Conservation (phyloP, 805 yeast species). For the Wickerhamiella lipophila region DNA sequence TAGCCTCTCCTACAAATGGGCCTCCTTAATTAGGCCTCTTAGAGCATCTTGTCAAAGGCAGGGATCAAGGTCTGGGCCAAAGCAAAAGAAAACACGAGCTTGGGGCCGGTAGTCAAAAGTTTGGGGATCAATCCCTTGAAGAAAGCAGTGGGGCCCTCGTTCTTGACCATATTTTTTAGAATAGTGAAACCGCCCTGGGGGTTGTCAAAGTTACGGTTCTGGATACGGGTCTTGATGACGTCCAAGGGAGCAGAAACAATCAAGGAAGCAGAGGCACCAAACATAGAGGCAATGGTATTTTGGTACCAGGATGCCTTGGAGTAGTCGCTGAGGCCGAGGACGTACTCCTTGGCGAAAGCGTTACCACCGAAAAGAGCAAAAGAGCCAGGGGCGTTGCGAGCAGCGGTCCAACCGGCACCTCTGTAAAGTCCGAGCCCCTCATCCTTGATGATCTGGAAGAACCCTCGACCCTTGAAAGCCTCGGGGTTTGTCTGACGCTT, state of each 20-base stretch:
- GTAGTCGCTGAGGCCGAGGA: constrained; percentile 76
- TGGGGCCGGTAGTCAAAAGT: constrained; percentile 94
- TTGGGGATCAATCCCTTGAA: constrained; percentile 97
- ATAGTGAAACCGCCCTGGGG: constrained; percentile 90
- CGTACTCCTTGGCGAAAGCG: constrained; percentile 95
- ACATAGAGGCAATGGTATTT: constrained; percentile 86
- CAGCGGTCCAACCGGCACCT: constrained; percentile 99
- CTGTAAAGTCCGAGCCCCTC: constrained; percentile 90
- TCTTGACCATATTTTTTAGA: constrained; percentile 80
- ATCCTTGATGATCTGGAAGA: constrained; percentile 67
- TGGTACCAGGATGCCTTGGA: constrained; percentile 87
- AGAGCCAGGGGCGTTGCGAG: constrained; percentile 98
- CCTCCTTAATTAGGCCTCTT: too few relatives aligned
- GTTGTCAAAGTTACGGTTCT: constrained; percentile 88
- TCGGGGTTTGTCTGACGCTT: constrained; percentile 99
- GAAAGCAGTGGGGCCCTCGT: constrained; percentile 81
- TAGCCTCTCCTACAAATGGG: too few relatives aligned
- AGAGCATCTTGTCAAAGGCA: constrained; percentile 68
- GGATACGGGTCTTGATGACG: constrained; percentile 95
- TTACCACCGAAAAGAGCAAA: constrained; percentile 97
- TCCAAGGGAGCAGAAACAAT: constrained; percentile 96
- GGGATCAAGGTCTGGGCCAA: constrained; percentile 95
- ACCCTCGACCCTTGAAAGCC: constrained; percentile 97
- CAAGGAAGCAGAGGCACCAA: constrained; percentile 93
- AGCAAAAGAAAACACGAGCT: constrained; percentile 95